These are phyloP conservation scores for Austroboletus novae-zelandiae DNA, from an alignment of 1,284 basidiomycete genomes.

Conservation along the genomic window DNA sequence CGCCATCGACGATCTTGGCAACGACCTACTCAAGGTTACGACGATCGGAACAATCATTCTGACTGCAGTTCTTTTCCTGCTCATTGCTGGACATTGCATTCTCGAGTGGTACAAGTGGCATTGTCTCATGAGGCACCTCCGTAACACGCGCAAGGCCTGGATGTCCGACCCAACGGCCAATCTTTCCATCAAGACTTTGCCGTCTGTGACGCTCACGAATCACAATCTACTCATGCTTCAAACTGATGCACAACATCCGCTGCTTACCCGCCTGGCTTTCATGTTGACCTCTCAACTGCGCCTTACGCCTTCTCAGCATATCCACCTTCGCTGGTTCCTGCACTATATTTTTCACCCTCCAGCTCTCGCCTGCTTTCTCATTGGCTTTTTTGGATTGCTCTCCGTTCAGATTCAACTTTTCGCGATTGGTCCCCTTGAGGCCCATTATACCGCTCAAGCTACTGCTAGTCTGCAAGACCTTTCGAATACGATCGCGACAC, in stretches of 20 bases:
- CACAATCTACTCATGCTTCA: constrained; percentile 77
- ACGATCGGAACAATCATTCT: constrained; percentile 77
- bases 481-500: constrained; percentile 66
- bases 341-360: constrained; percentile 90
- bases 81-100: constrained; percentile 63
- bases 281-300: constrained; percentile 47
- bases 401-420: constrained; percentile 85
- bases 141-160: constrained; percentile 74
- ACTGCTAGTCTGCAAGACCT: constrained; percentile 63
- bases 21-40: constrained; percentile 71
- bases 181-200: constrained; percentile 39
- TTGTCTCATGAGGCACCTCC: constrained; percentile 60
- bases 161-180: constrained; percentile 61
- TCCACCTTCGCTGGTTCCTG: constrained; percentile 76
- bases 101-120: constrained; percentile 83
- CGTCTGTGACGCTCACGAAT: constrained; percentile 60
- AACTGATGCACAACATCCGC: constrained; percentile 63
- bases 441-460: constrained; percentile 60
- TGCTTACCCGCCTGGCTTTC: constrained; percentile 65
- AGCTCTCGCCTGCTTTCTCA: constrained; percentile 84
- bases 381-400: constrained; percentile 87
- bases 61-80: constrained; percentile 56
- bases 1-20: constrained; percentile 79
- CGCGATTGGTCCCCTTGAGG: constrained; percentile 69
- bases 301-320: constrained; percentile 59